Evolutionary conservation across 2,329 filamentous ascomycete species (phyloP).

Genomic region (Neofusicoccum ribis): DNA sequence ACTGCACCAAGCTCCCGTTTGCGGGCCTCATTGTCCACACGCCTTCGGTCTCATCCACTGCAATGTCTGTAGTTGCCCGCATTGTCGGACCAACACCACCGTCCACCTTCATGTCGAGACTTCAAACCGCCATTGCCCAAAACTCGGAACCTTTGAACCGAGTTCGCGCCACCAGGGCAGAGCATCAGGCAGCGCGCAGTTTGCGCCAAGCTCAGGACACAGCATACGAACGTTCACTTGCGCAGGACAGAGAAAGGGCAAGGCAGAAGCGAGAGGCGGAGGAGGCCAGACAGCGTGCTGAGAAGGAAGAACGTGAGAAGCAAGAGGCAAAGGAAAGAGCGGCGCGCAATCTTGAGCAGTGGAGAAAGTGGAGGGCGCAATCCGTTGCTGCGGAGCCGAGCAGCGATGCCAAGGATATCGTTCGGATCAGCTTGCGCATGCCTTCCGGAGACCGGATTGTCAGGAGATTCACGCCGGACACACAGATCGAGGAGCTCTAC

Average conservation of each 20-base stretch:
- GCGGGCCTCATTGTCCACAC: slow-evolving; percentile 84
- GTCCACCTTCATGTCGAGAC: slow-evolving; percentile 70
- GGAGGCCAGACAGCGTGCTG: slow-evolving; percentile 59
- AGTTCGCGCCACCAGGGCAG: slow-evolving; percentile 72
- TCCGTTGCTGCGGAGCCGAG: slow-evolving; percentile 69
- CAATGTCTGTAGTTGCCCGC: slow-evolving; percentile 87
- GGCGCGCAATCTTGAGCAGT: slow-evolving; percentile 62
- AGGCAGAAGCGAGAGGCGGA: slow-evolving; percentile 75
- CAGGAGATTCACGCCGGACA: slow-evolving; percentile 68
- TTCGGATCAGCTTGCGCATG: slow-evolving; percentile 67
- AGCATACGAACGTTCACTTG: slow-evolving; percentile 89
- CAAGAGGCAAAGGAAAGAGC: slow-evolving; percentile 62
- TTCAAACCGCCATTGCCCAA: slow-evolving; percentile 71
- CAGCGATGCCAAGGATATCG: slow-evolving; percentile 63
- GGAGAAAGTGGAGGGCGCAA: slow-evolving; percentile 76
- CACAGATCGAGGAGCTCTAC: slow-evolving; percentile 83
- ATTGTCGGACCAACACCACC: slow-evolving; percentile 71
- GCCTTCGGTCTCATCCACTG: slow-evolving; percentile 75
- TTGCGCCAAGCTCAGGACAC: slow-evolving; percentile 87
- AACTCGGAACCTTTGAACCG: slow-evolving; percentile 74
- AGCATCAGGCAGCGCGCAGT: slow-evolving; percentile 77
- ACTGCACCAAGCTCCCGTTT: slow-evolving; percentile 91
- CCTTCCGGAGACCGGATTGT: slow-evolving; percentile 72
- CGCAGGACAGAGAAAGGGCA: slow-evolving; percentile 81
- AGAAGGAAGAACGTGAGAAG: slow-evolving; percentile 65